phyloP scores from a whole-genome alignment of 2,329 filamentous ascomycete genomes.

The Ascochyta viciae-villosae region DNA sequence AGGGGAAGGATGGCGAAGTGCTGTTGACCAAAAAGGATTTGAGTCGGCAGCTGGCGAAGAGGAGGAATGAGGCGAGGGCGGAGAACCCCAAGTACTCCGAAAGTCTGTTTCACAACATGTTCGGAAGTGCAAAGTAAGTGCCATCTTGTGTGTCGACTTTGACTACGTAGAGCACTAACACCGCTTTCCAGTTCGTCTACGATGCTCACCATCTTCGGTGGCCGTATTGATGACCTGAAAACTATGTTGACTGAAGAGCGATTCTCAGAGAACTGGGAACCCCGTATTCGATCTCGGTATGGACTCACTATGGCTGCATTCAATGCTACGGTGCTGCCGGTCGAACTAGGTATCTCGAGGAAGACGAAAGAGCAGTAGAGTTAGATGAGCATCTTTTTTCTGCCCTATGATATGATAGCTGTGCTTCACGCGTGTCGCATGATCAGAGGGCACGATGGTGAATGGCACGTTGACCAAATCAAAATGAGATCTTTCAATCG shows the following conservation, averaged over 20 bases:
- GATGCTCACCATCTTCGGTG: slow-evolving; percentile 53
- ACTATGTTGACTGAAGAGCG: slow-evolving; percentile 53
- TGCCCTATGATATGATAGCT: no score
- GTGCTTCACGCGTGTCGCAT: no score
- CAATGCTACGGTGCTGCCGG: slow-evolving; percentile 50
- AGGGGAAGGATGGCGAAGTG: slow-evolving; percentile 43
- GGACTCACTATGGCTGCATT: slow-evolving; percentile 54
- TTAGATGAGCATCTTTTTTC: background rate
- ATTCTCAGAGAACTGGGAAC: slow-evolving; percentile 53
- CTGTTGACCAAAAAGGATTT: slow-evolving; percentile 49
- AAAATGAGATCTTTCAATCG: no score
- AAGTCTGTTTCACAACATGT: slow-evolving; percentile 49
- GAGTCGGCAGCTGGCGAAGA: slow-evolving; percentile 41
- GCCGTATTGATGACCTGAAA: slow-evolving; percentile 46
- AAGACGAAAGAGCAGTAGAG: slow-evolving; percentile 11
- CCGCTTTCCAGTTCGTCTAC: slow-evolving; percentile 45
- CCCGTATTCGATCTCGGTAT: slow-evolving; percentile 46
- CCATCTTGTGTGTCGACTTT: background rate
- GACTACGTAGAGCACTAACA: background rate
- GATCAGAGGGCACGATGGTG: no score
- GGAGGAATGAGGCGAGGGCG: slow-evolving; percentile 44
- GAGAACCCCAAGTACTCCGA: slow-evolving; percentile 48
- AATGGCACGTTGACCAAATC: no score
- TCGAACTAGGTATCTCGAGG: slow-evolving; percentile 44
- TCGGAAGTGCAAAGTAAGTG: slow-evolving; percentile 50